phyloP scores from a whole-genome alignment of 257 asterid species.

The Prunella vulgaris region DNA sequence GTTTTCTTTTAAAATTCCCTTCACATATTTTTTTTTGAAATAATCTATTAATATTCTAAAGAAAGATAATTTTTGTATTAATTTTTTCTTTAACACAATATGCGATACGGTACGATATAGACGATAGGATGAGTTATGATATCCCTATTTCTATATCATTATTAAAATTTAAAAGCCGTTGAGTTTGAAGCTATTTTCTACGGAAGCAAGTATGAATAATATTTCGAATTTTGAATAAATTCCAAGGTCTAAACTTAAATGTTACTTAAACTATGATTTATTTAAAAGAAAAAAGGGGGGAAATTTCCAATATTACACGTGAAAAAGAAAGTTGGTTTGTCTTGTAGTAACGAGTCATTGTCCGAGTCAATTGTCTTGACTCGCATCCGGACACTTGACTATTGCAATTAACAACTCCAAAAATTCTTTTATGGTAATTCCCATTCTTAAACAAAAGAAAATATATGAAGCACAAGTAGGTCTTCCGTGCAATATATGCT shows the following conservation, averaged over 20 bases:
- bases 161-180: background rate
- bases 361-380: conserved; percentile 21
- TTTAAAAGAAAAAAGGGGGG: background rate
- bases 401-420: background rate
- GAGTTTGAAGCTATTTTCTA: background rate
- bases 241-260: background rate
- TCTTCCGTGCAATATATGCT: too few relatives aligned
- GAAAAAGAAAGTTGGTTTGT: conserved; percentile 17
- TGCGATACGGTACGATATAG: too few relatives aligned
- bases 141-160: too few relatives aligned
- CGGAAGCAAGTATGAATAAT: background rate
- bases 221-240: background rate
- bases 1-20: too few relatives aligned
- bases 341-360: conserved; percentile 20
- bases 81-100: too few relatives aligned
- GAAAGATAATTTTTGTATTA: too few relatives aligned
- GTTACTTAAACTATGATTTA: conserved; percentile 33
- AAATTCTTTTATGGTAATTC: too few relatives aligned
- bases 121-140: too few relatives aligned
- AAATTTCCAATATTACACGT: background rate
- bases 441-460: too few relatives aligned
- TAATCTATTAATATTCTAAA: too few relatives aligned
- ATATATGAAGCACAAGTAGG: too few relatives aligned
- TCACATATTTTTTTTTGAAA: too few relatives aligned
- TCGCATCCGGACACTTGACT: conserved; percentile 25